Evolutionary conservation across 306 rosid species (phyloP), one percentile per base, ranked within the genome.

Genomic region (Styphnolobium japonicum): DNA sequence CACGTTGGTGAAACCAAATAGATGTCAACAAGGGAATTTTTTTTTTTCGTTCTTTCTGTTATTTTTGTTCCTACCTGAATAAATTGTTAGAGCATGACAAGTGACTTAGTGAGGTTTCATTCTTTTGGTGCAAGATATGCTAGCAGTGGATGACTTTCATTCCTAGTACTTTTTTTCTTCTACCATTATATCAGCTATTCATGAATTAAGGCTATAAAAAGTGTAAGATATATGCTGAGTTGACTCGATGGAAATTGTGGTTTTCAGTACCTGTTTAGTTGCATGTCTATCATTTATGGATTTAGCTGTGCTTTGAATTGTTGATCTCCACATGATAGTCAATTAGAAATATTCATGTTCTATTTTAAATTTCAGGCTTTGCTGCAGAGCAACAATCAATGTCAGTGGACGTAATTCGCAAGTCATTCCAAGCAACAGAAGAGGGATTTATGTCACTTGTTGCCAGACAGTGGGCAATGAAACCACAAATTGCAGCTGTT

Each of bases 381-480:
- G 21, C 96, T 82, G 67, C 87, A 2, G 98, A 92, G 87, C 97
- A 94, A 77, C 92, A 92, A 72, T 85, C 88, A 0, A 92, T 94
- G 90, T 92, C 96, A 6, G 77, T 39, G 8, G 98, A 94, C 42
- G 96, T 92, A 65, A 92, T 94, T 73, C 86, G 94, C 63, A 94
- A 90, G 87, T 97, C 98, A 81, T 77, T 92, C 75, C 92, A 90
- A 85, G 98, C 97, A 71, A 94, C 98, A 1, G 98, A 94, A 81
- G 98, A 94, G 23, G 98, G 92, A 27, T 94, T 94, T 81, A 63
- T 78, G 70, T 92, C 97, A 16, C 66, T 90, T 53, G 98, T 94
- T 22, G 82, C 94, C 7, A 84, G 71, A 68, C 91, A 92, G 79
- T 92, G 93, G 92, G 72, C 92, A 10, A 45, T 80, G 48, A 83